Evolutionary conservation across 2,329 filamentous ascomycete genomes (phyloP).

Genomic region (Botryosphaeria dothidea): DNA sequence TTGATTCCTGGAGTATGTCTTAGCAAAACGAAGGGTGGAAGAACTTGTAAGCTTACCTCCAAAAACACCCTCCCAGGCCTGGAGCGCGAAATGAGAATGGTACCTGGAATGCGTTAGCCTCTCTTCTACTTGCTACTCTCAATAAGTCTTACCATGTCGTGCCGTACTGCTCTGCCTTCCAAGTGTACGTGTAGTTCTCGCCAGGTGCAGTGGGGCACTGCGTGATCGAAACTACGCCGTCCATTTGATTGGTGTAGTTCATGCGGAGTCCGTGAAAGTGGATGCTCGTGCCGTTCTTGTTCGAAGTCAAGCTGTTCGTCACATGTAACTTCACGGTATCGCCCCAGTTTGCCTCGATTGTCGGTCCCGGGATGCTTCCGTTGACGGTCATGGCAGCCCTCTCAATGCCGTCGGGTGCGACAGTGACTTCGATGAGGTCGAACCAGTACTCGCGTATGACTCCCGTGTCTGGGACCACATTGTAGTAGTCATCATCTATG

Average conservation of each 20-base stretch:
- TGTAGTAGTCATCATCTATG: slow-evolving; percentile 55
- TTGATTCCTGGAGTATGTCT: slow-evolving; percentile 30
- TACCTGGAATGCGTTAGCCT: slow-evolving; percentile 25
- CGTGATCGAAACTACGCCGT: slow-evolving; percentile 55
- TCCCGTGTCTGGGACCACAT: slow-evolving; percentile 52
- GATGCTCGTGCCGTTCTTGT: slow-evolving; percentile 58
- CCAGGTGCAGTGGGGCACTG: slow-evolving; percentile 36
- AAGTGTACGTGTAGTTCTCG: slow-evolving; percentile 53
- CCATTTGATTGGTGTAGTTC: slow-evolving; percentile 54
- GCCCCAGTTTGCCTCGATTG: slow-evolving; percentile 42
- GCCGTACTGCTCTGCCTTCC: slow-evolving; percentile 47
- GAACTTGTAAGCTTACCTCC: not conserved
- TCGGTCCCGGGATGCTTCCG: slow-evolving; percentile 15
- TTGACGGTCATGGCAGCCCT: slow-evolving; percentile 25
- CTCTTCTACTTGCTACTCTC: not conserved
- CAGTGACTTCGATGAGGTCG: slow-evolving; percentile 51
- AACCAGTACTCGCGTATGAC: slow-evolving; percentile 59
- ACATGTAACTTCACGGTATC: slow-evolving; percentile 48
- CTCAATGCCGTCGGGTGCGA: slow-evolving; percentile 60
- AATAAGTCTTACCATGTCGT: slow-evolving; percentile 23
- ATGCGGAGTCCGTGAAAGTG: slow-evolving; percentile 66
- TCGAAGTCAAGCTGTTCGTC: slow-evolving; percentile 50
- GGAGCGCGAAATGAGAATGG: slow-evolving; percentile 32
- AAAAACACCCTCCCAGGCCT: slow-evolving; percentile 39
- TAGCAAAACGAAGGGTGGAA: not conserved